Evolutionary conservation across 768 basidiomycete genomes (phyloP).

Genomic region (Ramaria sp.): DNA sequence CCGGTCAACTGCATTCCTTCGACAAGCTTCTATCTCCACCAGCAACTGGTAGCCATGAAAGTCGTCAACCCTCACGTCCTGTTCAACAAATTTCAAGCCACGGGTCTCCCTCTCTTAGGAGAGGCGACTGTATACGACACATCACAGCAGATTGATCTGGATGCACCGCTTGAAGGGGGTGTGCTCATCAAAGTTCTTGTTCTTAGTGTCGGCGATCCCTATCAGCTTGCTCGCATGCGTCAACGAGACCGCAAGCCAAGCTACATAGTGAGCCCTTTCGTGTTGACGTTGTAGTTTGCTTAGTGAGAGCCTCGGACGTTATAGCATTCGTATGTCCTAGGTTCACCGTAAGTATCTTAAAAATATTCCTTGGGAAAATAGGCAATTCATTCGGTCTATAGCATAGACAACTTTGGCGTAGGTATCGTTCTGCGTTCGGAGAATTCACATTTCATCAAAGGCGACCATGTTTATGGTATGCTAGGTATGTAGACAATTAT

Average conservation of each 20-base stretch:
- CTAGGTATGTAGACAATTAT: slow-evolving; percentile 13
- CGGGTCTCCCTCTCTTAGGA: slow-evolving; percentile 17
- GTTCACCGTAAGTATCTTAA: slow-evolving; percentile 18
- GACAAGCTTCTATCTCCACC: too few relatives aligned
- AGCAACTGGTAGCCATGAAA: neutral
- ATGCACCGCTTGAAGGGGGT: slow-evolving; percentile 34
- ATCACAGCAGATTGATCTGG: slow-evolving; percentile 37
- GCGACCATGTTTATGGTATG: slow-evolving; percentile 31
- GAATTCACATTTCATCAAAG: slow-evolving; percentile 20
- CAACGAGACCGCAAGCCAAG: slow-evolving; percentile 6
- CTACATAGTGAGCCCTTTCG: neutral
- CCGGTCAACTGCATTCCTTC: too few relatives aligned
- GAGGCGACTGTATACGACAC: slow-evolving; percentile 35
- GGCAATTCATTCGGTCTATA: slow-evolving; percentile 8
- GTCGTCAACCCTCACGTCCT: neutral
- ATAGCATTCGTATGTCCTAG: slow-evolving; percentile 14
- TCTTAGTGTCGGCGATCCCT: slow-evolving; percentile 37
- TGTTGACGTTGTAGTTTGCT: neutral
- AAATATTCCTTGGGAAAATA: neutral
- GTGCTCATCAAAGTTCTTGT: slow-evolving; percentile 40
- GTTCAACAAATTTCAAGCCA: neutral
- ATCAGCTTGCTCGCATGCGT: slow-evolving; percentile 30
- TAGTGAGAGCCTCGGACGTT: too few relatives aligned
- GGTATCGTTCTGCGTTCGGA: slow-evolving; percentile 37
- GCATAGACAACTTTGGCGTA: slow-evolving; percentile 25